Evolutionary conservation across 257 asterid genomes (phyloP).

Genomic region (Solanum chaucha): DNA sequence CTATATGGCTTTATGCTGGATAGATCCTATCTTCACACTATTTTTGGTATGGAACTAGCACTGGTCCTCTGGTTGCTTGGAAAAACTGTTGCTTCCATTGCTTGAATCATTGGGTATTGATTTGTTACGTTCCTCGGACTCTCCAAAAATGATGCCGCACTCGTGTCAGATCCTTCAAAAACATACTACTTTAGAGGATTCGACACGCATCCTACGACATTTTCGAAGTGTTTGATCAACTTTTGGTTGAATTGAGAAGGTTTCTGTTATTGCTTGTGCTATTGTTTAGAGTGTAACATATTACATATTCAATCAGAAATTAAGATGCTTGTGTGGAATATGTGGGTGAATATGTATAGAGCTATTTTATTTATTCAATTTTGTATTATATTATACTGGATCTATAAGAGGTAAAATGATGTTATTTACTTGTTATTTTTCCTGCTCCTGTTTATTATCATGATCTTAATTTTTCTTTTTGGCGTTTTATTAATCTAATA

Average conservation of each 20-base stretch:
- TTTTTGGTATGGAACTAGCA: conserved; percentile 76
- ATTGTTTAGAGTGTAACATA: neutral
- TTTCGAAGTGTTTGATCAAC: neutral
- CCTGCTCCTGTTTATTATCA: neutral
- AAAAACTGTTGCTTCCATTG: conserved; percentile 57
- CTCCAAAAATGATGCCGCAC: neutral
- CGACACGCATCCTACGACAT: neutral
- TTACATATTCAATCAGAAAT: neutral
- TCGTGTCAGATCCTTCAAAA: neutral
- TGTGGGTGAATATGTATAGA: neutral
- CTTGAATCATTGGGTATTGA: conserved; percentile 15
- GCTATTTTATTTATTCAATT: neutral
- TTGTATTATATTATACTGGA: neutral
- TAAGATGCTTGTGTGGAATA: neutral
- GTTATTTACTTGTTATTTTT: neutral
- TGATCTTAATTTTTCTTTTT: neutral
- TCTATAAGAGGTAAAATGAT: neutral
- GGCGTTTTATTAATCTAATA: neutral
- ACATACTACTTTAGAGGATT: neutral
- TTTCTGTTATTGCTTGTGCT: neutral
- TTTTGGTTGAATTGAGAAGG: neutral
- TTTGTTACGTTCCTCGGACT: neutral
- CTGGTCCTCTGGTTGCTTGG: conserved; percentile 92
- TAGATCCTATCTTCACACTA: conserved; percentile 63
- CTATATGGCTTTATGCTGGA: conserved; percentile 89